Evolutionary conservation across 2,329 filamentous ascomycete genomes (phyloP).

Genomic region (Epichloe bromicola): DNA sequence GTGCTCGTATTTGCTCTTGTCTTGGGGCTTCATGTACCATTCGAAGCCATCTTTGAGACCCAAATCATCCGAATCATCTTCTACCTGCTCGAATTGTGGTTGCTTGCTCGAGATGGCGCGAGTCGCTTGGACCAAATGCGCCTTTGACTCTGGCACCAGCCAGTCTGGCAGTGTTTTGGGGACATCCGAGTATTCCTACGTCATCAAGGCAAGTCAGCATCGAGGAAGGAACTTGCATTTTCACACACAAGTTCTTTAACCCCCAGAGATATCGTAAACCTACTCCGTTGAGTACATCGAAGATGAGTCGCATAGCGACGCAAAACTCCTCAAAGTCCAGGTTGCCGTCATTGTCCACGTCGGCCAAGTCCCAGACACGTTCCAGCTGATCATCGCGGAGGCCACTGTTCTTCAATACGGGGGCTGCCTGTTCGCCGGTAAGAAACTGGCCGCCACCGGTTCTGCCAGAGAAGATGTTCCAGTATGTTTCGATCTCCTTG

Average conservation of each 20-base stretch:
- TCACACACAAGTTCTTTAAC: not conserved
- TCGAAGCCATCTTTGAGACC: slow-evolving; percentile 94
- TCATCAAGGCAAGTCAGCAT: not conserved
- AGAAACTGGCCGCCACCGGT: slow-evolving; percentile 47
- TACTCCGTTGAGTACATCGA: slow-evolving; percentile 92
- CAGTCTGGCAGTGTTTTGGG: slow-evolving; percentile 79
- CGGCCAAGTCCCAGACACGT: slow-evolving; percentile 90
- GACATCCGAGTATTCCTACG: slow-evolving; percentile 79
- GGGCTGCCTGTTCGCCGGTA: slow-evolving; percentile 46
- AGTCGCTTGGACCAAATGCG: slow-evolving; percentile 74
- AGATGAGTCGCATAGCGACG: slow-evolving; percentile 95
- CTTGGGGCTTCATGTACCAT: slow-evolving; percentile 93
- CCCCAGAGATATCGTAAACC: slow-evolving; percentile 4
- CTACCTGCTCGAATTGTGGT: slow-evolving; percentile 72
- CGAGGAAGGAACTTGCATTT: not conserved
- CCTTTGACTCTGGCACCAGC: slow-evolving; percentile 92
- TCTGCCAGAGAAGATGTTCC: slow-evolving; percentile 49
- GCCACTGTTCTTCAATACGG: slow-evolving; percentile 50
- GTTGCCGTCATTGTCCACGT: slow-evolving; percentile 94
- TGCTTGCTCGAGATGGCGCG: slow-evolving; percentile 68
- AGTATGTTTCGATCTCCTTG: slow-evolving; percentile 51
- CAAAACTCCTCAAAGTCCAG: slow-evolving; percentile 99
- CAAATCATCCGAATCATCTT: slow-evolving; percentile 68
- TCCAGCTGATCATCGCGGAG: slow-evolving; percentile 70
- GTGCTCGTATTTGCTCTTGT: slow-evolving; percentile 90